A percentile compares a stretch with the other conserved stretches of the same genome.
Evolutionary conservation across 2,329 filamentous ascomycete species (phyloP).

Genomic region (Zopfia rhizophila): DNA sequence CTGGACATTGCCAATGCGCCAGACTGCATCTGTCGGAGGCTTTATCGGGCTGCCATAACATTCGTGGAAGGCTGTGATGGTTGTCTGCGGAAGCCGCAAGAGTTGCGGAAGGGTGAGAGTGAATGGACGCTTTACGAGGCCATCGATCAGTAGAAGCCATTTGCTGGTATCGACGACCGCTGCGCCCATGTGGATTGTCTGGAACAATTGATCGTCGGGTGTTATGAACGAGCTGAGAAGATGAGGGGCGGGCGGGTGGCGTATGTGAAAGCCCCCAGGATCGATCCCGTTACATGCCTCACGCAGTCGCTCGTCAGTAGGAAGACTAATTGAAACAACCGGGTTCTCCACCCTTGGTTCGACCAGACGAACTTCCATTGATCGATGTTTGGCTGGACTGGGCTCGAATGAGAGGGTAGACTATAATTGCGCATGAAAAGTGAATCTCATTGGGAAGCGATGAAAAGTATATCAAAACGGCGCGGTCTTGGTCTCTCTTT

Average conservation of each 20-base stretch:
- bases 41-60: constrained; percentile 50
- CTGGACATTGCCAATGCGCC: constrained; percentile 47
- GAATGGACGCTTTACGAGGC: constrained; percentile 42
- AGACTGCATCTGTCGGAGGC: constrained; percentile 38
- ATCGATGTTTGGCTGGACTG: too few relatives aligned
- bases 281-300: constrained; percentile 8
- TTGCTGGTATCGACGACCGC: constrained; percentile 37
- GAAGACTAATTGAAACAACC: background rate
- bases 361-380: too few relatives aligned
- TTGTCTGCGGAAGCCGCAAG: constrained; percentile 31
- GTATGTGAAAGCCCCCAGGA: constrained; percentile 26
- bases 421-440: too few relatives aligned
- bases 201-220: constrained; percentile 42
- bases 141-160: constrained; percentile 45
- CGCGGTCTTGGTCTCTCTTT: too few relatives aligned
- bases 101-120: constrained; percentile 38
- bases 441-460: too few relatives aligned
- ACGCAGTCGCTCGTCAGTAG: background rate
- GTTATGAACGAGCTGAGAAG: constrained; percentile 37
- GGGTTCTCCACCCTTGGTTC: too few relatives aligned
- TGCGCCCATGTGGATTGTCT: constrained; percentile 50
- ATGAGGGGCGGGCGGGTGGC: constrained; percentile 40
- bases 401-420: too few relatives aligned
- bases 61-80: constrained; percentile 47
- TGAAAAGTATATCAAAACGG: too few relatives aligned